Evolutionary conservation across 1,284 basidiomycete species (phyloP).

Genomic region (Fistulina hepatica): DNA sequence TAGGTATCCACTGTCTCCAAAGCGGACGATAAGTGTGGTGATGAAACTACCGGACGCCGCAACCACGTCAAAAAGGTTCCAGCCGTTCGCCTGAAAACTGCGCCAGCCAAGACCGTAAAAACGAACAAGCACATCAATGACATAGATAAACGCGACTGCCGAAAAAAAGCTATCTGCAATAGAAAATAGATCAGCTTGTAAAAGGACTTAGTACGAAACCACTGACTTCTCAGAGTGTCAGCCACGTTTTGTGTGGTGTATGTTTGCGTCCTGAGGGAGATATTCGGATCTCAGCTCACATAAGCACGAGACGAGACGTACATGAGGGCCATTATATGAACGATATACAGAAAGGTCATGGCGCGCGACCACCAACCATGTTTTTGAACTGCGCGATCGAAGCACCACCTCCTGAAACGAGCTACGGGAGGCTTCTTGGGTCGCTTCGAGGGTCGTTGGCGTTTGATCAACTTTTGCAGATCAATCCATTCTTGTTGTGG

Average conservation of each 20-base stretch:
- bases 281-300: conserved; percentile 12
- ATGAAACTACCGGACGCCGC: conserved; percentile 77
- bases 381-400: conserved; percentile 81
- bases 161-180: conserved; percentile 75
- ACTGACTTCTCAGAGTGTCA: conserved; percentile 61
- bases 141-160: conserved; percentile 62
- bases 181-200: no score
- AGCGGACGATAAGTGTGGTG: conserved; percentile 72
- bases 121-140: conserved; percentile 71
- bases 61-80: conserved; percentile 87
- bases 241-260: conserved; percentile 46
- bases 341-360: conserved; percentile 75
- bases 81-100: conserved; percentile 80
- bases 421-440: conserved; percentile 52
- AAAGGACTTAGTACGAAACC: conserved; percentile 11
- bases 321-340: conserved; percentile 86
- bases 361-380: conserved; percentile 88
- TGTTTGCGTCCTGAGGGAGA: conserved; percentile 64
- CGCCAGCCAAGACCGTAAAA: conserved; percentile 78
- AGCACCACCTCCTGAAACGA: conserved; percentile 76
- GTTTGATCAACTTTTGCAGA: conserved; percentile 77
- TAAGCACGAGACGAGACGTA: conserved; percentile 27
- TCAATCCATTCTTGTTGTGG: conserved; percentile 97
- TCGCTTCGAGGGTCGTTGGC: conserved; percentile 80
- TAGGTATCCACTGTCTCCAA: conserved; percentile 40